phyloP scores from a whole-genome alignment of 1,284 basidiomycete species.

The Xerocomus amazonicus region DNA sequence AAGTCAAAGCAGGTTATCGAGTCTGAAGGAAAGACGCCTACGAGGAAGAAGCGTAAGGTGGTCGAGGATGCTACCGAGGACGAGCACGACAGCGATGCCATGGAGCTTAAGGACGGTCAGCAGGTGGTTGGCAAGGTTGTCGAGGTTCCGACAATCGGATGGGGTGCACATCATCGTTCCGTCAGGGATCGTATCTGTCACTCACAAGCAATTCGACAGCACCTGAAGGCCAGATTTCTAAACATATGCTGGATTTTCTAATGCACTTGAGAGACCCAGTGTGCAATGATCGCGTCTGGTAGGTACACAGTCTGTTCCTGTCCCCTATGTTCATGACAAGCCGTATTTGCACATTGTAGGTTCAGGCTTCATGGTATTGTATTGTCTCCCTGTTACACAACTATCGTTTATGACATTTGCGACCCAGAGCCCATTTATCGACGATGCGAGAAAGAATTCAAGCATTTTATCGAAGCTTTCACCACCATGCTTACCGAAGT shows the following conservation, averaged over 20 bases:
- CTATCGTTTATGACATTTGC: constrained; percentile 1
- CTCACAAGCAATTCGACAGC: constrained; percentile 43
- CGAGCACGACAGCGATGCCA: constrained; percentile 38
- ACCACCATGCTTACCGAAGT: constrained; percentile 63
- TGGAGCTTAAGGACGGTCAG: constrained; percentile 62
- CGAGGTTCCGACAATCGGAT: constrained; percentile 75
- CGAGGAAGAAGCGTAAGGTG: constrained; percentile 20
- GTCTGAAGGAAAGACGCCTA: constrained; percentile 13
- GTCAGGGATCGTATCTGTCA: neutral
- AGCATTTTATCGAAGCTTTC: constrained; percentile 73
- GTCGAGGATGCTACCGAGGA: constrained; percentile 30
- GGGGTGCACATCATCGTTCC: constrained; percentile 45
- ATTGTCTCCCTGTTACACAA: neutral
- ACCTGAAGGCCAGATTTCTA: constrained; percentile 80
- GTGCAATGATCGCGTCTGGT: constrained; percentile 89
- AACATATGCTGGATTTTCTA: constrained; percentile 81
- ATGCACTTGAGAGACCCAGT: constrained; percentile 65
- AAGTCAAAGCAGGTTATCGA: constrained; percentile 12
- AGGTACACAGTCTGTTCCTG: neutral
- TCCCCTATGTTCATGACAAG: neutral
- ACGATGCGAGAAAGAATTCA: constrained; percentile 83
- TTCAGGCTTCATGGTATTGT: constrained; percentile 68
- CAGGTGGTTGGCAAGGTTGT: constrained; percentile 67
- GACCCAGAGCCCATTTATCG: constrained; percentile 75
- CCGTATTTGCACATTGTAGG: constrained; percentile 39